A percentile compares a stretch with the other conserved stretches of the same genome.
phyloP scores from a whole-genome alignment of 495 filamentous ascomycete species.

The Tuber calosporum region DNA sequence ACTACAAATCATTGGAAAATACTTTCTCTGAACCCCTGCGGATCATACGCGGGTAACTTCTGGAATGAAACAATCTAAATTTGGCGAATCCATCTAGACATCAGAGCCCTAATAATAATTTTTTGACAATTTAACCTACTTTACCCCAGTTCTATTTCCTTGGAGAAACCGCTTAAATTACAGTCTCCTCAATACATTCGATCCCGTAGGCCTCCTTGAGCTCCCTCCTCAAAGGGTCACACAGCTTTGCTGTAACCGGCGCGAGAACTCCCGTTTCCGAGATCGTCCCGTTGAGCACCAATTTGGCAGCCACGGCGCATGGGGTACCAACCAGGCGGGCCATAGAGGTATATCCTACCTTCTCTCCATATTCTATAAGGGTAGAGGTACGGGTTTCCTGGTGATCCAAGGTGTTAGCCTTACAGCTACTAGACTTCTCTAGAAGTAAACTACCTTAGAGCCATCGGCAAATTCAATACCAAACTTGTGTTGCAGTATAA shows the following conservation, averaged over 20 bases:
- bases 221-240: constrained; percentile 62
- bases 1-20: not conserved
- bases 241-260: constrained; percentile 68
- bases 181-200: constrained; percentile 48
- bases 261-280: constrained; percentile 71
- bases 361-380: constrained; percentile 77
- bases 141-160: not conserved
- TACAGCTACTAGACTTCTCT: not conserved
- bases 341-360: constrained; percentile 80
- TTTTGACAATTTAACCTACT: not conserved
- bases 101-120: not conserved
- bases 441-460: constrained; percentile 39
- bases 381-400: constrained; percentile 73
- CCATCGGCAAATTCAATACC: constrained; percentile 78
- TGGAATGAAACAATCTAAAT: not conserved
- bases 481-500: constrained; percentile 90
- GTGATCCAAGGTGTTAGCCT: constrained; percentile 32
- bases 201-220: constrained; percentile 58
- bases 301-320: constrained; percentile 61
- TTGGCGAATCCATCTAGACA: not conserved
- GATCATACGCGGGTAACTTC: not conserved
- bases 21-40: not conserved
- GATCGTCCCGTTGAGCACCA: constrained; percentile 77
- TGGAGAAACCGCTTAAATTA: constrained; percentile 18
- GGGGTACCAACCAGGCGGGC: constrained; percentile 72